Evolutionary conservation across 2,329 filamentous ascomycete genomes (phyloP), one percentile per base, ranked within the genome.

Genomic region (Beauveria rudraprayagi): DNA sequence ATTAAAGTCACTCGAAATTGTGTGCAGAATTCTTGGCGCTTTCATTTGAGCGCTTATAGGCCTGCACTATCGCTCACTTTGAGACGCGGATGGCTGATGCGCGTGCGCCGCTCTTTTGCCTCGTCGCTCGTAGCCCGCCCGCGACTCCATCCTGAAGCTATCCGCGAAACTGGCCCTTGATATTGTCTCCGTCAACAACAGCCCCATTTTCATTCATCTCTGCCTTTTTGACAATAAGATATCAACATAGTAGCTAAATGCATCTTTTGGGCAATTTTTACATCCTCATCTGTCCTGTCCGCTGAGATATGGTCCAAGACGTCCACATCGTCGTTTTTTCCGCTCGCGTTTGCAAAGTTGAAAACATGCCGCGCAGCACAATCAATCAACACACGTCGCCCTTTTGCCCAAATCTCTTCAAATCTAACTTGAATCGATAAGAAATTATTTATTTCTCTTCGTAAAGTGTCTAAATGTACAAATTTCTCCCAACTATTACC

Each of bases 131-230:
- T 16, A 16, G 56, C 30, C 47, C 41, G 34, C 41, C 46, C 40
- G 22, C 43, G 34, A 46, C 19, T 41, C 43, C 60, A 56, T 60
- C 56, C 60, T 64, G 63, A 64, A 62, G 63, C 61, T 64, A 61
- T 64, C 61, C 61, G 57, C 56, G 46, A 50, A 61, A 56, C 34
- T 44, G 28, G 44, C 34, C 50, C 51, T 56, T 46, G 51, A 64
- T 56, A 17, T 43, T 47, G 41, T 34, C 46, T 24, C 47, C 54
- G 51, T 54, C 53, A 56, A 60, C 48, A 58, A 28, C 61, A 47
- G 47, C 61, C 40, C 46, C 57, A 62, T 52, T 40, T 53, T 26
- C 16, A 37, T 50, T 22, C 28, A 51, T 62, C 30, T 34, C 40
- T 30, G n/a, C 3, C 9, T 7, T 56, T 46, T 61, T 37, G 26